These are phyloP conservation scores for Exophiala lecanii-corni DNA, from an alignment of 2,329 filamentous ascomycete species.

Conservation along the genomic window DNA sequence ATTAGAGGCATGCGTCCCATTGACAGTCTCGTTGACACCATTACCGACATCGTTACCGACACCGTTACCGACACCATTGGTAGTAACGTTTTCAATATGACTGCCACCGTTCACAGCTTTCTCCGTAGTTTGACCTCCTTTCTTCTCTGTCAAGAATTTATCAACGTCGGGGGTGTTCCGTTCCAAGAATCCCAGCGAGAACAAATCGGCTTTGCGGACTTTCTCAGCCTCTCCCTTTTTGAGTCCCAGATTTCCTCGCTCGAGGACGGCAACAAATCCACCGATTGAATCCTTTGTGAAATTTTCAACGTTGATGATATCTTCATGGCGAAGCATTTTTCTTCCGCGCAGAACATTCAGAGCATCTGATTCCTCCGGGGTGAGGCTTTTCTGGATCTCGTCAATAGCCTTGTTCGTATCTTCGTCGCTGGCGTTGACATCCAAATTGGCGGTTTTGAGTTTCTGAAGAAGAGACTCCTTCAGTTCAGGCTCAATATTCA, in stretches of 20 bases:
- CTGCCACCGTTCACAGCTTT: neutral
- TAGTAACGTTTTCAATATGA: neutral
- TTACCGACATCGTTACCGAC: too few species aligned
- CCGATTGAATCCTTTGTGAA: conserved; percentile 18
- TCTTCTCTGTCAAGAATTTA: neutral
- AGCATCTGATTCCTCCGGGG: conserved; percentile 16
- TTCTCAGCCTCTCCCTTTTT: neutral
- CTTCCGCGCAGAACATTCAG: conserved; percentile 3
- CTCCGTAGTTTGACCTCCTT: neutral
- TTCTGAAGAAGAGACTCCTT: conserved; percentile 2
- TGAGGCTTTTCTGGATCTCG: conserved; percentile 4
- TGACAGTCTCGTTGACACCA: too few species aligned
- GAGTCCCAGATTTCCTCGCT: conserved; percentile 13
- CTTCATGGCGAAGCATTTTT: conserved; percentile 12
- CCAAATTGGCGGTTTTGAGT: conserved; percentile 14
- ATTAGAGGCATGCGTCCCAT: neutral
- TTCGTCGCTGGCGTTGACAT: conserved; percentile 9
- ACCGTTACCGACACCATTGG: neutral
- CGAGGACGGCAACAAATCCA: conserved; percentile 7
- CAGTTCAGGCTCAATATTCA: neutral
- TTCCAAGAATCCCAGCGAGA: neutral
- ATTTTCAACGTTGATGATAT: conserved; percentile 16
- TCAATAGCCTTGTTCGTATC: conserved; percentile 5
- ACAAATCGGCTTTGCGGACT: neutral
- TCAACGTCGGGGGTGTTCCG: neutral